Base-by-base conservation (phyloP, 2,329 filamentous ascomycete genomes). In the Venturia oleaginea region DNA sequence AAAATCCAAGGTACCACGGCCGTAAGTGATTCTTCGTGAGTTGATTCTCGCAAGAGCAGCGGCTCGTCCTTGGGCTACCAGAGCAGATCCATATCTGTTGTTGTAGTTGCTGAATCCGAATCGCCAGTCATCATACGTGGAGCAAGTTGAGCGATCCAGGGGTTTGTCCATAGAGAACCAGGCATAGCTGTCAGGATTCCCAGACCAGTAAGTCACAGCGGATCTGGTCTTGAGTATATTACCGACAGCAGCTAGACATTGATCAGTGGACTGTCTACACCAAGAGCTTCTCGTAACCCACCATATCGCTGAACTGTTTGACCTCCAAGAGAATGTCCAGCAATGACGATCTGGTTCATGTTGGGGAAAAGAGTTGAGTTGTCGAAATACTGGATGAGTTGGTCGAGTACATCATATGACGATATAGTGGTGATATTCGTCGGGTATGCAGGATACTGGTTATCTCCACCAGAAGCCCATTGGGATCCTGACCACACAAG, bases 41-140 rank as follows among this genome's bases (percentile, higher is more conserved):
- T 74, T 70, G 69, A 70, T 76, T 65, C 74, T 73, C 24, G 68
- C 68, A 30, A 72, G 69, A 48, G 76, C 73, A 17, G 69, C 69
- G 13, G 65, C 60, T n/a, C 71, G 68, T 3, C 74, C 73, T 11
- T 65, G 48, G 17, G 66, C 66, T 2, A 75, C 72, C 7, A 76
- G 67, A 32, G 40, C 65, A 61, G 67, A 42, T 34, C 64, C 65
- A 42, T 69, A 68, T 8, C 70, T 71, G 8, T 67, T 65, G 0
- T 67, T 67, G 65, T 74, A 76, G 42, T 71, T 71, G n/a, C 63
- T 67, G 46, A 72, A 72, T 10, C 74, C 74, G 37, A 74, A 71
- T 46, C 73, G 70, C 67, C 74, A 76, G 30, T 70, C 67, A 62
- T 76, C 73, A 55, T 74, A 76, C 11, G 57, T 69, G 8, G 71